These are phyloP conservation scores for Mycena rosella DNA, from an alignment of 768 basidiomycete species.

Conservation along the genomic window DNA sequence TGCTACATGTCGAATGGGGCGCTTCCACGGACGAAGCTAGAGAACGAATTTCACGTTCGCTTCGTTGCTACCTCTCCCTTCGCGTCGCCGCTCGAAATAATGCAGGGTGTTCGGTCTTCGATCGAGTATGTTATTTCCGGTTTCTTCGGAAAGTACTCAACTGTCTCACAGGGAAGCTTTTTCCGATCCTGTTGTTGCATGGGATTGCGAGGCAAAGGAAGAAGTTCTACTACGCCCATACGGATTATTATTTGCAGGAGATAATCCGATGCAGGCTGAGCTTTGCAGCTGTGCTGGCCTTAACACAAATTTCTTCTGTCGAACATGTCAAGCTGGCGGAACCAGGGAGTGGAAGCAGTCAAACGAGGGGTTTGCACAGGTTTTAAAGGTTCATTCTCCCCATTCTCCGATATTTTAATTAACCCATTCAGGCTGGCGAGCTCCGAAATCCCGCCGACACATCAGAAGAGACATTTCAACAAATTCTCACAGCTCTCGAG, in stretches of 20 bases:
- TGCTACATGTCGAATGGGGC: slow-evolving; percentile 39
- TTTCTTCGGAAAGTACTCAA: neutral
- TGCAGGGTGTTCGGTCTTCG: slow-evolving; percentile 25
- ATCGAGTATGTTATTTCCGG: slow-evolving; percentile 19
- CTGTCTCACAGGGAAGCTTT: slow-evolving; percentile 4
- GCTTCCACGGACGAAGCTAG: slow-evolving; percentile 33
- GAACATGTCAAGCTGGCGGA: slow-evolving; percentile 47
- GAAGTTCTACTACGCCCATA: slow-evolving; percentile 18
- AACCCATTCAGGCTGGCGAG: neutral
- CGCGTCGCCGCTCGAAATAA: slow-evolving; percentile 38
- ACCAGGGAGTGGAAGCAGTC: slow-evolving; percentile 39
- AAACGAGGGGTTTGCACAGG: neutral
- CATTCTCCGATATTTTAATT: neutral
- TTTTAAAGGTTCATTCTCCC: neutral
- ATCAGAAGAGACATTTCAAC: slow-evolving; percentile 16
- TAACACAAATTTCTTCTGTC: slow-evolving; percentile 48
- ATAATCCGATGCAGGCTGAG: slow-evolving; percentile 55
- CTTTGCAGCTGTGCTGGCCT: slow-evolving; percentile 49
- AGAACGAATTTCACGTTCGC: slow-evolving; percentile 38
- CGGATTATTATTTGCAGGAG: slow-evolving; percentile 39
- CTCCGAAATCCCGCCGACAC: neutral
- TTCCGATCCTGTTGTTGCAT: slow-evolving; percentile 4
- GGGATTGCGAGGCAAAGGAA: slow-evolving; percentile 22
- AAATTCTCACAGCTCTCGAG: slow-evolving; percentile 23
- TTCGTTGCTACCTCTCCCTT: slow-evolving; percentile 40